Percentiles rank a stretch among this genome's conserved stretches.
phyloP scores from a whole-genome alignment of 768 basidiomycete genomes.

The Tricholoma saponaceum region DNA sequence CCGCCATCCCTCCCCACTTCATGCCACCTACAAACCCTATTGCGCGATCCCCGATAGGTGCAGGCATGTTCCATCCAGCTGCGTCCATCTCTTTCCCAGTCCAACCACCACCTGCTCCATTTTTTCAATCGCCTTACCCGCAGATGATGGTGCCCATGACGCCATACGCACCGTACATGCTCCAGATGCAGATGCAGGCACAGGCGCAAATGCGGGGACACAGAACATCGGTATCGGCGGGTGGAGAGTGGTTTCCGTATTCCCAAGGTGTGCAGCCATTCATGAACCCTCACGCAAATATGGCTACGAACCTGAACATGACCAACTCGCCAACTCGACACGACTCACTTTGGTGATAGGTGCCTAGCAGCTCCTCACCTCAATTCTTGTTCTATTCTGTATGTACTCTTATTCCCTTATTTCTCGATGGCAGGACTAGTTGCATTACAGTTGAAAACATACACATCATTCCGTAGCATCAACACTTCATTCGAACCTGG shows the following conservation, averaged over 20 bases:
- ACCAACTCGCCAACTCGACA: conserved; percentile 6
- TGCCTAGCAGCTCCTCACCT: neutral
- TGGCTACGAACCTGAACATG: conserved; percentile 3
- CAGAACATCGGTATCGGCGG: neutral
- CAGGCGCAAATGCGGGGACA: conserved; percentile 6
- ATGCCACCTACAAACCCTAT: conserved; percentile 5
- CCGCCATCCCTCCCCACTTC: conserved; percentile 2
- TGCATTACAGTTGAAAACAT: conserved; percentile 7
- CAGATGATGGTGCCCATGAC: conserved; percentile 12
- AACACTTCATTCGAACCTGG: conserved; percentile 1
- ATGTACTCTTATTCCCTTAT: conserved; percentile 4
- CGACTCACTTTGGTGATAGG: conserved; percentile 14
- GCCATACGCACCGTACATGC: conserved; percentile 20
- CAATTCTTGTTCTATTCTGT: conserved; percentile 8
- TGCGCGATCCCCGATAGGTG: neutral
- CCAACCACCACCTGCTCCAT: conserved; percentile 9
- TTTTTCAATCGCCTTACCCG: conserved; percentile 16
- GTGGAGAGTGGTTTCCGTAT: conserved; percentile 12
- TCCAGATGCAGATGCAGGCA: conserved; percentile 16
- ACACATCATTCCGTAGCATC: conserved; percentile 9
- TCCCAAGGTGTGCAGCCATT: conserved; percentile 3
- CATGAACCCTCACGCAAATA: conserved; percentile 4
- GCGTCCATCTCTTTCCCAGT: conserved; percentile 7
- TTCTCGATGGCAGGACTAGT: conserved; percentile 4
- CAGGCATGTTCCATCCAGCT: conserved; percentile 2